phyloP scores from a whole-genome alignment of 169 alveolate genomes.

The Plasmodium adleri region DNA sequence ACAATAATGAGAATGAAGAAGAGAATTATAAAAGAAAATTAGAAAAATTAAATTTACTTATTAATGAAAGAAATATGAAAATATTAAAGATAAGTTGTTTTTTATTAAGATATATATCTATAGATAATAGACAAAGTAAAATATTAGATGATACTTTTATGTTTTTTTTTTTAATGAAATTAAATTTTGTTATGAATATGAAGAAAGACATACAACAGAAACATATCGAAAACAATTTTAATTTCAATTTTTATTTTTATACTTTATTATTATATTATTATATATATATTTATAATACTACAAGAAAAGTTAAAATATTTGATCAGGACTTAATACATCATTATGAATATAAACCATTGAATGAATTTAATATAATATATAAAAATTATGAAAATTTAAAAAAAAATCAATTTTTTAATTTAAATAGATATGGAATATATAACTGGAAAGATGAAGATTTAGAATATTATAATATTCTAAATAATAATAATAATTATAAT shows the following conservation, averaged over 20 bases:
- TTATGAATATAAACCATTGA: constrained; percentile 6
- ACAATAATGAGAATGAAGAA: too few relatives aligned
- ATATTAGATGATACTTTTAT: constrained; percentile 46
- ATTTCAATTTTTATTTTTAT: constrained; percentile 29
- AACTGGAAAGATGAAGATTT: too few relatives aligned
- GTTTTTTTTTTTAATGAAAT: constrained; percentile 49
- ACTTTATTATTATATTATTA: constrained; percentile 46
- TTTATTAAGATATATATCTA: constrained; percentile 18
- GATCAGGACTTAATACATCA: constrained; percentile 10
- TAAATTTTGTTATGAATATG: constrained; percentile 39
- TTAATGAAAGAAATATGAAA: constrained; percentile 35
- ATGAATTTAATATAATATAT: constrained; percentile 29
- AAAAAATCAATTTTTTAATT: constrained; percentile 12
- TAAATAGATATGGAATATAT: constrained; percentile 51
- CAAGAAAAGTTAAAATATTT: constrained; percentile 7
- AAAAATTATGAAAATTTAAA: constrained; percentile 28
- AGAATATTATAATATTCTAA: too few relatives aligned
- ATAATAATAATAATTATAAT: not conserved
- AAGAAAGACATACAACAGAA: constrained; percentile 15
- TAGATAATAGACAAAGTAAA: constrained; percentile 13
- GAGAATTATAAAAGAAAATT: too few relatives aligned
- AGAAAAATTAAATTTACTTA: not conserved
- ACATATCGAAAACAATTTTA: constrained; percentile 20
- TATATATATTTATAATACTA: constrained; percentile 38
- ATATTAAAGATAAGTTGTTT: constrained; percentile 60